These are phyloP conservation scores for Xylaria curta DNA, from an alignment of 495 filamentous ascomycete species.

Conservation along the genomic window DNA sequence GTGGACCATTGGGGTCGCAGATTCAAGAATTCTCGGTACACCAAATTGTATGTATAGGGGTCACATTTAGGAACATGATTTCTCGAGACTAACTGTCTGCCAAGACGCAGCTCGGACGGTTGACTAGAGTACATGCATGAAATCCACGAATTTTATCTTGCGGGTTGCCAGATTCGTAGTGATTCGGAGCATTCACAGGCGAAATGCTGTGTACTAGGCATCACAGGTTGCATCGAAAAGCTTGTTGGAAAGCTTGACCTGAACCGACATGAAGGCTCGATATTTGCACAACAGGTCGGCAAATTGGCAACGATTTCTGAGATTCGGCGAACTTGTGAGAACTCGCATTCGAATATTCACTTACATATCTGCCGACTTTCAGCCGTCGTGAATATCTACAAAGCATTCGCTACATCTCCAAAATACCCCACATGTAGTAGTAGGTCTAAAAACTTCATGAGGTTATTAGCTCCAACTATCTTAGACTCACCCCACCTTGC, in stretches of 20 bases:
- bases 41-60: not conserved
- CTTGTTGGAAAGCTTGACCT: conserved; percentile 25
- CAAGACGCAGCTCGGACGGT: not conserved
- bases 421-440: not conserved
- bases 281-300: not conserved
- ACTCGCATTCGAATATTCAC: not conserved
- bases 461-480: conserved; percentile 17
- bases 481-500: conserved; percentile 18
- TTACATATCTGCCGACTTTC: conserved; percentile 4
- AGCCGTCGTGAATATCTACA: not conserved
- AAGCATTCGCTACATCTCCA: not conserved
- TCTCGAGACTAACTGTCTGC: not conserved
- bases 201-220: conserved; percentile 26
- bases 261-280: not conserved
- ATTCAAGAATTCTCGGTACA: not conserved
- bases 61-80: not conserved
- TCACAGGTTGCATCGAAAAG: conserved; percentile 15
- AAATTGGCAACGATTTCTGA: not conserved
- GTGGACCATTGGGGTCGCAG: not conserved
- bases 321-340: not conserved
- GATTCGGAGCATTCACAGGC: conserved; percentile 23
- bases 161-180: conserved; percentile 22
- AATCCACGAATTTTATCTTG: conserved; percentile 9
- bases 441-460: conserved; percentile 3
- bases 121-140: conserved; percentile 8